These are phyloP conservation scores for Scortechinia acanthostroma DNA, from an alignment of 2,329 filamentous ascomycete species.

Conservation along the genomic window DNA sequence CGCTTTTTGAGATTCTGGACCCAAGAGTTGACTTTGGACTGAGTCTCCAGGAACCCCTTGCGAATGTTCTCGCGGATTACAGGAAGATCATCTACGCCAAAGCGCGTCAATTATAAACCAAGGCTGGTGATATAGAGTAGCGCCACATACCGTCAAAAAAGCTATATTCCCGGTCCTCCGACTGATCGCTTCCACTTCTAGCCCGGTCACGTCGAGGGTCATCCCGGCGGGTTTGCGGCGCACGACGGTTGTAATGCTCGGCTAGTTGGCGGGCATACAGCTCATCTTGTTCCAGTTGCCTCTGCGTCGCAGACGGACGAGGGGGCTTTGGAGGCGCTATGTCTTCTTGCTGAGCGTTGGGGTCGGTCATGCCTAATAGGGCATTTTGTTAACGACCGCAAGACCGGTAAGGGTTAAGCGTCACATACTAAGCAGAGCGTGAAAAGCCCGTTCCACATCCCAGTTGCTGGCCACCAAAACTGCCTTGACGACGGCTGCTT, in stretches of 20 bases:
- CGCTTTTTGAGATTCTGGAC: conserved; percentile 86
- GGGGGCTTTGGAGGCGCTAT: conserved; percentile 73
- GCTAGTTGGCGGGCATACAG: conserved; percentile 86
- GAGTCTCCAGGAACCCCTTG: conserved; percentile 91
- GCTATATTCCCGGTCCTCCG: conserved; percentile 71
- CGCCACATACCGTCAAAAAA: conserved; percentile 66
- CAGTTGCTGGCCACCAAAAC: conserved; percentile 81
- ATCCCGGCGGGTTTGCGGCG: conserved; percentile 5
- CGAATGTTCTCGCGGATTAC: conserved; percentile 86
- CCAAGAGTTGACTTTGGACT: conserved; percentile 87
- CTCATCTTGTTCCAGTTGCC: conserved; percentile 85
- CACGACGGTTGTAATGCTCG: conserved; percentile 66
- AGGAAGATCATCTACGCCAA: conserved; percentile 64
- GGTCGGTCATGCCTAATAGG: conserved; percentile 75
- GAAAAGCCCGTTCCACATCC: conserved; percentile 87
- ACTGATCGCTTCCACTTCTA: conserved; percentile 8
- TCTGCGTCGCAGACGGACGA: conserved; percentile 55
- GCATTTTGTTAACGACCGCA: too few species aligned
- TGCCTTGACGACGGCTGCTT: conserved; percentile 74
- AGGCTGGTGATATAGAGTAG: neutral
- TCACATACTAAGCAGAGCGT: conserved; percentile 75
- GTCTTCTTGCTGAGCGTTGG: conserved; percentile 56
- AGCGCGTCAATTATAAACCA: neutral
- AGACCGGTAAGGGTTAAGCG: too few species aligned
- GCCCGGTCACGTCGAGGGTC: neutral